A percentile compares a stretch with the other conserved stretches of the same genome.
Evolutionary conservation across 306 rosid species (phyloP).

Genomic region (Parietaria judaica): DNA sequence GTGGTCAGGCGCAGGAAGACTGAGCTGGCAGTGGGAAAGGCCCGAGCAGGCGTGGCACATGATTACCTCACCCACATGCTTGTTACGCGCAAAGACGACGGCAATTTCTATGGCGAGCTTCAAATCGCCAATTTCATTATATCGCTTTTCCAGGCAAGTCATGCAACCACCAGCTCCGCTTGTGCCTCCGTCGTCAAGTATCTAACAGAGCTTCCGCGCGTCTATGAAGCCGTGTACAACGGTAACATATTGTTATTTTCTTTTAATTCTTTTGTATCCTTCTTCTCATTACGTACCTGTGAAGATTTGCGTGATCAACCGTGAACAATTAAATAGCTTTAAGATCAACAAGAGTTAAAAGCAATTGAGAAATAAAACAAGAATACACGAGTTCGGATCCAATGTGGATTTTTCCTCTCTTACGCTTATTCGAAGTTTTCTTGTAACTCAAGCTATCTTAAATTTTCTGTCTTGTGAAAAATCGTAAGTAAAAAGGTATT

Average conservation of each 20-base stretch:
- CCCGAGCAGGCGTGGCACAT: slow-evolving; percentile 30
- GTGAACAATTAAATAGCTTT: too few relatives aligned
- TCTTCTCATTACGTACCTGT: too few relatives aligned
- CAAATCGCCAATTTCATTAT: slow-evolving; percentile 75
- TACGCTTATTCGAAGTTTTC: too few relatives aligned
- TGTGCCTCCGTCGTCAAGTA: slow-evolving; percentile 77
- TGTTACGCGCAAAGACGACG: slow-evolving; percentile 36
- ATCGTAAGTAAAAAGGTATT: too few relatives aligned
- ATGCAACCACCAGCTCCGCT: slow-evolving; percentile 73
- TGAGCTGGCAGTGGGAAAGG: slow-evolving; percentile 47
- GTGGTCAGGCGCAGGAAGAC: slow-evolving; percentile 55
- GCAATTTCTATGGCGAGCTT: slow-evolving; percentile 40
- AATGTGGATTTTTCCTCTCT: too few relatives aligned
- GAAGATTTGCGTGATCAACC: too few relatives aligned
- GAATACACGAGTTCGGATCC: too few relatives aligned
- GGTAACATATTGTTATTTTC: slow-evolving; percentile 22
- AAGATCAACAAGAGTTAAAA: too few relatives aligned
- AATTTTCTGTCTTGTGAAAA: too few relatives aligned
- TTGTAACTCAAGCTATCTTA: too few relatives aligned
- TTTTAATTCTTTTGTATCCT: too few relatives aligned
- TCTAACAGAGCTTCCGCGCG: slow-evolving; percentile 70
- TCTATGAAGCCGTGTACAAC: slow-evolving; percentile 48
- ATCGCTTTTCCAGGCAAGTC: slow-evolving; percentile 72
- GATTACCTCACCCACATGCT: slow-evolving; percentile 88
- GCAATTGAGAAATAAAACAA: too few relatives aligned